Evolutionary conservation across 208 protist species (phyloP).

Genomic region (Herpetomonas tarakana): DNA sequence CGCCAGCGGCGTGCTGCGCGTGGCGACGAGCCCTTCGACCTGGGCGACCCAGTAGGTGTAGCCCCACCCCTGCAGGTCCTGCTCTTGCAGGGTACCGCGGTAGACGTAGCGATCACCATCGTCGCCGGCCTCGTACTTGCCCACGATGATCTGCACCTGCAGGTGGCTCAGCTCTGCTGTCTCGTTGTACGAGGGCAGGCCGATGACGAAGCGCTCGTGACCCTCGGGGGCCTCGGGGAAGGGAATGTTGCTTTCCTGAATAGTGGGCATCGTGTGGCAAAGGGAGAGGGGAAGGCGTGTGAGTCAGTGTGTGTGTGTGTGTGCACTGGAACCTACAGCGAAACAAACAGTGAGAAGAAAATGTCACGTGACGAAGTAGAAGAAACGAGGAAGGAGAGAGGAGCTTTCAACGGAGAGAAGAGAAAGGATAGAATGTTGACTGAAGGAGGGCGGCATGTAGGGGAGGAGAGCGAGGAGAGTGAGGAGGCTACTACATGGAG

Average conservation of each 20-base stretch:
- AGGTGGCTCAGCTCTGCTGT: conserved; percentile 13
- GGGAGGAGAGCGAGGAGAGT: conserved; percentile 1
- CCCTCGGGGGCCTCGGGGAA: conserved; percentile 28
- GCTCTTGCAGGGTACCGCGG: conserved; percentile 7
- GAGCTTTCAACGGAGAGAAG: conserved; percentile 2
- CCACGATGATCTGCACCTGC: conserved; percentile 37
- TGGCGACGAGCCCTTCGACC: conserved; percentile 13
- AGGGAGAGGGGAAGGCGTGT: not conserved
- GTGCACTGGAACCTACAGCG: conserved; percentile 1
- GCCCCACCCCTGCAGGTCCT: conserved; percentile 19
- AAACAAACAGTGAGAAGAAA: conserved; percentile 11
- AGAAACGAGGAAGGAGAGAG: not conserved
- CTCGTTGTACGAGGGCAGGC: conserved; percentile 23
- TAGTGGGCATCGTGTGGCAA: conserved; percentile 16
- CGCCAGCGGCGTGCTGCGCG: conserved; percentile 5
- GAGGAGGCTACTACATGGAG: not conserved
- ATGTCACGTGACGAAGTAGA: not conserved
- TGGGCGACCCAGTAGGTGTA: conserved; percentile 18
- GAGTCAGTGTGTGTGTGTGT: conserved; percentile 1
- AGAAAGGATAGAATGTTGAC: conserved; percentile 7
- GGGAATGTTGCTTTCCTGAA: conserved; percentile 29
- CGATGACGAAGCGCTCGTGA: conserved; percentile 36
- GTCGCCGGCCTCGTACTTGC: conserved; percentile 12
- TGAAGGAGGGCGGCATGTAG: not conserved
- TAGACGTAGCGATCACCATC: conserved; percentile 8